phyloP scores from a whole-genome alignment of 169 alveolate species.

The Plasmodium coatneyi region DNA sequence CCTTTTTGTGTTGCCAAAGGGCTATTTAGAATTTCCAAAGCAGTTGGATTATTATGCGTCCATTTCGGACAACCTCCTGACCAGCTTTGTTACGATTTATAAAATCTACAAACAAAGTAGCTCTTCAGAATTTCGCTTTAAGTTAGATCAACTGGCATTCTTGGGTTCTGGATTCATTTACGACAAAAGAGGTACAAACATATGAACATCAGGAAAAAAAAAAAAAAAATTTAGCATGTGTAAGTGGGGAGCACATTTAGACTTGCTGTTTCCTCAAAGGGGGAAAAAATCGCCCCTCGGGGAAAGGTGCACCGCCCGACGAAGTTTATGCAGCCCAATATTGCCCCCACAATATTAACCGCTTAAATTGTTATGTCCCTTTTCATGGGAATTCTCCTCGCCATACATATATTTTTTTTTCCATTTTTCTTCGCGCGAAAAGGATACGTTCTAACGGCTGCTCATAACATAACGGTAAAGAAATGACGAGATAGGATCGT shows the following conservation, averaged over 20 bases:
- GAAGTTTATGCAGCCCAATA: background rate
- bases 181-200: slow-evolving; percentile 49
- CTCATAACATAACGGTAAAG: slow-evolving; percentile 62
- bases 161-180: slow-evolving; percentile 66
- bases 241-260: background rate
- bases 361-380: background rate
- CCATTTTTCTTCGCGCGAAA: background rate
- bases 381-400: background rate
- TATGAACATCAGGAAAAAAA: background rate
- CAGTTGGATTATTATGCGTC: background rate
- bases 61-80: slow-evolving; percentile 17
- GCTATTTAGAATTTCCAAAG: background rate
- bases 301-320: background rate
- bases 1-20: background rate
- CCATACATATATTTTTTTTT: background rate
- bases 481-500: background rate
- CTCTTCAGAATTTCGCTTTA: slow-evolving; percentile 18
- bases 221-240: background rate
- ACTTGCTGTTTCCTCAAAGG: background rate
- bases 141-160: slow-evolving; percentile 27
- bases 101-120: slow-evolving; percentile 14
- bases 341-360: background rate
- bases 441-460: slow-evolving; percentile 71
- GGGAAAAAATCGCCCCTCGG: background rate
- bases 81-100: slow-evolving; percentile 60